Base-by-base conservation (phyloP, 202 grass and related monocot species). In the Brachypodium distachyon region DNA sequence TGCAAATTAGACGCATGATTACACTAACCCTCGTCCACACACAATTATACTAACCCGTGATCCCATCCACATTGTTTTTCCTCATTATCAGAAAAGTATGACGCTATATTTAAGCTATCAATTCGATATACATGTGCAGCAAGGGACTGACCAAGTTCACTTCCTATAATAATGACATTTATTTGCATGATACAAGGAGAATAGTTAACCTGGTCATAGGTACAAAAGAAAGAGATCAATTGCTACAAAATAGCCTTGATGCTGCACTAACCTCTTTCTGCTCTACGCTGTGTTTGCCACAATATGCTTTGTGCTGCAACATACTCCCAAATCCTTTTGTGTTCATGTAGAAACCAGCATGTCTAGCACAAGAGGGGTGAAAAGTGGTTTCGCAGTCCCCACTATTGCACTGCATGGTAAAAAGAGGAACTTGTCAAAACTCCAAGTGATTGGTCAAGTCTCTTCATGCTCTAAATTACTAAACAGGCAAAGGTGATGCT, bases 271-370 rank as follows among this genome's bases (percentile, higher is more conserved):
- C 96, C 89, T 89, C 77, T 83, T 86, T 95, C 74, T 99, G 92
- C 16, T 91, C 83, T 41, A 58, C 61, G 51, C 92, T 95, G 72
- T 99, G 96, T 73, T 87, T 90, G 31, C 62, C 73, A 77, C 96
- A 99, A 67, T 99, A 99, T 39, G 96, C 92, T 74, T 86, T 99
- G 75, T 96, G 87, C 50, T 99, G 67, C 61, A 53, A 48, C 37
- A 54, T 72, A 75, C 54, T 71, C 80, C 83, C 81, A 34, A 73
- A 84, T 40, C 85, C 80, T 79, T 90, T 99, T 72, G 81, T 84
- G 67, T 99, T 96, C 92, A 99, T 90, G 76, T 99, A 96, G 82
- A 99, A 93, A 53, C 96, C 91, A 83, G 96, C 84, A 18, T 53
- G 76, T 85, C 87, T 90, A 78, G 83, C 96, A 83, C 96, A 99